phyloP scores from a whole-genome alignment of 1,284 basidiomycete species.

The Singerocomus inundabilis region DNA sequence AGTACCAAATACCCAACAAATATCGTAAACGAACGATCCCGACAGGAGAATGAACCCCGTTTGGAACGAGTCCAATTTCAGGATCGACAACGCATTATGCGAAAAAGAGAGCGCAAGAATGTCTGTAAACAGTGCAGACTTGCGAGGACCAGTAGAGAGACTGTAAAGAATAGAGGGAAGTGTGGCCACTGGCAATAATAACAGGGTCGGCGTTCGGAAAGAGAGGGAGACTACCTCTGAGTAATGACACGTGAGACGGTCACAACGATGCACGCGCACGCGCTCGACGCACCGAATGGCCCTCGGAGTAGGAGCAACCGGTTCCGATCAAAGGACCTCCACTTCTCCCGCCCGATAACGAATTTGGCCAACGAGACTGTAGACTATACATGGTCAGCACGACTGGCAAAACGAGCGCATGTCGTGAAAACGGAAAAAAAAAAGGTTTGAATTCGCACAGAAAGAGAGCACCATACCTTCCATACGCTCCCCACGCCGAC shows the following conservation, averaged over 20 bases:
- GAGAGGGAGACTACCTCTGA: slow-evolving; percentile 49
- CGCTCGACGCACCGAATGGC: slow-evolving; percentile 38
- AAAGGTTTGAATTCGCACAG: neutral
- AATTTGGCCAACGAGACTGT: slow-evolving; percentile 47
- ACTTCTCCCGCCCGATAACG: slow-evolving; percentile 46
- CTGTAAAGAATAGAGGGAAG: slow-evolving; percentile 71
- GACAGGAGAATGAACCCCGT: slow-evolving; percentile 84
- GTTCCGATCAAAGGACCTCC: slow-evolving; percentile 52
- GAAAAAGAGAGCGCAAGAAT: slow-evolving; percentile 83
- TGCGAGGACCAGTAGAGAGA: slow-evolving; percentile 47
- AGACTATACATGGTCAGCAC: slow-evolving; percentile 37
- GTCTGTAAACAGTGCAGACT: slow-evolving; percentile 77
- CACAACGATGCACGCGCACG: neutral
- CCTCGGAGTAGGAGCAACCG: slow-evolving; percentile 47
- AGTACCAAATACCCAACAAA: slow-evolving; percentile 87
- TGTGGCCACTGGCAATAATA: slow-evolving; percentile 63
- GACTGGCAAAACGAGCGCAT: neutral
- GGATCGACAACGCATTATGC: slow-evolving; percentile 76
- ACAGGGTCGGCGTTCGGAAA: slow-evolving; percentile 60
- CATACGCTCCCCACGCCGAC: slow-evolving; percentile 66
- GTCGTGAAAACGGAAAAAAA: neutral
- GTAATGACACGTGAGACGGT: slow-evolving; percentile 11
- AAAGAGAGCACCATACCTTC: slow-evolving; percentile 42
- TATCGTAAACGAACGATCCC: slow-evolving; percentile 85
- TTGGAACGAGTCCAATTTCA: slow-evolving; percentile 88